Base-by-base conservation (phyloP, 345 rosid genomes). In the Corymbia maculata region DNA sequence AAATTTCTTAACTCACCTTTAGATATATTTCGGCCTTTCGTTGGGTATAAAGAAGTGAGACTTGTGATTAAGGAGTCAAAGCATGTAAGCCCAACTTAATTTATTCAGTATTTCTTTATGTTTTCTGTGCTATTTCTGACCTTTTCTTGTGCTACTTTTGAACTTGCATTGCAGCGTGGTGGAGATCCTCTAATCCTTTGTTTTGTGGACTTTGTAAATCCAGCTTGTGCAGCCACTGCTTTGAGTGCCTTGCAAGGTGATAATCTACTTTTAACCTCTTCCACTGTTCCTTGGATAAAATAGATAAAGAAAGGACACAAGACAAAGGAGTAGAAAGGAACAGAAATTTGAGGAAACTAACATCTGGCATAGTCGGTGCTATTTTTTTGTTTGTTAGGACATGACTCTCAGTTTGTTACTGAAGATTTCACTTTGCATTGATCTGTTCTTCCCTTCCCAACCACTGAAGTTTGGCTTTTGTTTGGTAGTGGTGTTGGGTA, bases 221-320 rank as follows among this genome's bases (percentile, higher is more conserved):
- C 99, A 70, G 98, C 98, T 22, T 97, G 98, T 89, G 99, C 99
- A 51, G 99, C 98, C 6, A 96, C 98, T 86, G 98, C 99, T 57
- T 90, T 96, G 92, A 95, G 95, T 89, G 95, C 98, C 52, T 95
- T 97, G 93, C 98, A 97, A 96, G 98, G 99, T 97, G 86, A 89
- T 87, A 57, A 79, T 85, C 44, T 52, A 66, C 86, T 51, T 47
- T 45, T 28, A 26, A 32, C 52, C 30, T n/a, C 50, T 49, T 50
- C 28, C 86, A 59, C 51, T 45, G 19, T 8, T 21, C 13, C 36
- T 14, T 88, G 51, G 79, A 45, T 24, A 47, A 42, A 45, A 42
- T 59, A 44, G 36, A 49, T 75, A 19, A 36, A 75, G 82, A 75
- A 17, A 75, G 82, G 4, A 21, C 26, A 36, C 26, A 75, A 86